Conservation (phyloP, 495 filamentous ascomycete species). For the Sporormia fimetaria region DNA sequence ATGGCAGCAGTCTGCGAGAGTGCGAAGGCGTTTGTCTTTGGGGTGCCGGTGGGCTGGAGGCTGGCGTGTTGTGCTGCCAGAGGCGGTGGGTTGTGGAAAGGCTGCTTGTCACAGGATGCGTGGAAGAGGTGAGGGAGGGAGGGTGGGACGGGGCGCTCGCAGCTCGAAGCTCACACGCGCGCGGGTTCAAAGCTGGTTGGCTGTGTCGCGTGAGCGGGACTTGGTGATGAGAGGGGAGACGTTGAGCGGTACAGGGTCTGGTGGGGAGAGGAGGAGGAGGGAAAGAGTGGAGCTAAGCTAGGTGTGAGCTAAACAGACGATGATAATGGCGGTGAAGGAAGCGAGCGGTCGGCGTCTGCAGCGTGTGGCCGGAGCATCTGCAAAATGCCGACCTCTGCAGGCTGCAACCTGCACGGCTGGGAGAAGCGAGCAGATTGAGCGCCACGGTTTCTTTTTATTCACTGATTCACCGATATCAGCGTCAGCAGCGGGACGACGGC, state of each 20-base stretch:
- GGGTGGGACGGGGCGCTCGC: background rate
- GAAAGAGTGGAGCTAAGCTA: background rate
- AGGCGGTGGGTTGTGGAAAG: constrained; percentile 2
- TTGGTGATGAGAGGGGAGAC: background rate
- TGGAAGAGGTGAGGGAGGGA: too few relatives aligned
- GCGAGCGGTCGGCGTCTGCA: background rate
- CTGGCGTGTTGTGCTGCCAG: background rate
- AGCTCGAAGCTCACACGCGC: too few relatives aligned
- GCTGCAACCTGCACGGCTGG: background rate
- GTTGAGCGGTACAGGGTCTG: background rate
- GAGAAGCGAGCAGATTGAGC: background rate
- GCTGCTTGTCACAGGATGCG: too few relatives aligned
- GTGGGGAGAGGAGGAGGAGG: background rate
- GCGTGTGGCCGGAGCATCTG: background rate
- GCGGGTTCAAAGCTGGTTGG: background rate
- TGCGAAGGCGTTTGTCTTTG: background rate
- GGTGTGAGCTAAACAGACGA: too few relatives aligned
- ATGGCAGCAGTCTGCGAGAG: too few relatives aligned
- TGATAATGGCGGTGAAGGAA: constrained; percentile 13
- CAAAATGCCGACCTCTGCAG: background rate
- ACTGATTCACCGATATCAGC: background rate
- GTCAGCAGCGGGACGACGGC: constrained; percentile 3
- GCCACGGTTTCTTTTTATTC: background rate
- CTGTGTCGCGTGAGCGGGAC: constrained; percentile 17
- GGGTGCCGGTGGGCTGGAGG: constrained; percentile 1